A percentile compares a stretch with the other conserved stretches of the same genome.
Conservation (phyloP, 1,284 basidiomycete genomes). For the Mycosarcoma mackinlayi region DNA sequence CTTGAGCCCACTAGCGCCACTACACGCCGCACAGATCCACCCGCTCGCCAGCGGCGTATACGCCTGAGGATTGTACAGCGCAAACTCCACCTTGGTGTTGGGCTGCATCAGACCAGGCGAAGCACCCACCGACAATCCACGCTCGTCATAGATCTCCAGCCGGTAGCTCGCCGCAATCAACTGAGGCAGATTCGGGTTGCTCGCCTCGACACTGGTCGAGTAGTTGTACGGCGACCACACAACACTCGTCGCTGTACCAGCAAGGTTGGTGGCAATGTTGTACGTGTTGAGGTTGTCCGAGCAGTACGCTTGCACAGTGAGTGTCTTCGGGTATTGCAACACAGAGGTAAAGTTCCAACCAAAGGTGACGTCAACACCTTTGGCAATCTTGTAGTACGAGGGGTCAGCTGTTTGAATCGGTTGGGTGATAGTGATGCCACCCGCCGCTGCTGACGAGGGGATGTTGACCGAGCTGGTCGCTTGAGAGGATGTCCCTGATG, state of each 20-base stretch:
- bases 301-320: conserved; percentile 64
- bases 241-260: conserved; percentile 59
- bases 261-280: conserved; percentile 58
- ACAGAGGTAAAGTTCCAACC: conserved; percentile 67
- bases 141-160: conserved; percentile 63
- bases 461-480: conserved; percentile 39
- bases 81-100: conserved; percentile 63
- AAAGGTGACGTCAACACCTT: conserved; percentile 62
- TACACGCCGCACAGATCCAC: conserved; percentile 57
- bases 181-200: conserved; percentile 51
- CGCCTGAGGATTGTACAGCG: conserved; percentile 64
- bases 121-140: conserved; percentile 45
- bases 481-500: conserved; percentile 11
- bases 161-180: conserved; percentile 64
- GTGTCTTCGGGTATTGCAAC: conserved; percentile 46
- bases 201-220: conserved; percentile 46
- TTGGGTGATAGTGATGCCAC: conserved; percentile 64
- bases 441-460: conserved; percentile 53
- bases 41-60: conserved; percentile 64
- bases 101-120: conserved; percentile 57
- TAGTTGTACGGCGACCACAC: conserved; percentile 66
- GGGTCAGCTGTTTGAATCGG: conserved; percentile 62
- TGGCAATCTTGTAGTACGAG: conserved; percentile 67
- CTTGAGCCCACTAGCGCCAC: conserved; percentile 39
- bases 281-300: conserved; percentile 63